Conservation (phyloP, 2,329 filamentous ascomycete species). For the Penicillium verrucosum region DNA sequence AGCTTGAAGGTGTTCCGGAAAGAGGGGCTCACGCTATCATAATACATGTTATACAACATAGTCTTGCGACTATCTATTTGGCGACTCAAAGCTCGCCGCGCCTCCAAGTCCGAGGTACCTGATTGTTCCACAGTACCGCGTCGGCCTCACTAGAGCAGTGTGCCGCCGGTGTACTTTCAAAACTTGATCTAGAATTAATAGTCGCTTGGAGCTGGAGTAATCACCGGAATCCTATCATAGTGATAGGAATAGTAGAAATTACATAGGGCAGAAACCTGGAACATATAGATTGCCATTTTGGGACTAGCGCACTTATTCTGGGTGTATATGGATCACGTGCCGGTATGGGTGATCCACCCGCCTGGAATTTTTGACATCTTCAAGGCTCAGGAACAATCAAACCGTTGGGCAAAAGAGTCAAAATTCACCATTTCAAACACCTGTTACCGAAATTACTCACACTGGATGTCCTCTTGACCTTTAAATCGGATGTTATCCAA, state of each 20-base stretch:
- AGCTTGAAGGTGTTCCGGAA: too few species aligned
- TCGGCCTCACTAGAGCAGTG: not conserved
- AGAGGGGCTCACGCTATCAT: too few species aligned
- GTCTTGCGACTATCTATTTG: not conserved
- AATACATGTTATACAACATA: too few species aligned
- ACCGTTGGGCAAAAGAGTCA: not conserved
- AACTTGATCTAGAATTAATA: not conserved
- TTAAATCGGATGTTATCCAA: not conserved
- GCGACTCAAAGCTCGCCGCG: too few species aligned
- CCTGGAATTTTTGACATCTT: conserved; percentile 9
- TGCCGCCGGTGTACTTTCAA: not conserved
- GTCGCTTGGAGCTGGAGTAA: not conserved
- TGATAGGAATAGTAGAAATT: not conserved
- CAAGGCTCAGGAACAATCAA: not conserved
- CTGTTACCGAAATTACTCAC: fast-evolving
- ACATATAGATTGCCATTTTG: not conserved
- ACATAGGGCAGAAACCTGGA: not conserved
- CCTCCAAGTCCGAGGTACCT: too few species aligned
- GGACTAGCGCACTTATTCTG: not conserved
- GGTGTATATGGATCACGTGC: conserved; percentile 2
- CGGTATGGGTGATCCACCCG: not conserved
- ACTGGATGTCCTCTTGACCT: not conserved
- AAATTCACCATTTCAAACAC: not conserved
- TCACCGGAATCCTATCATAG: not conserved
- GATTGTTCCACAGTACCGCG: not conserved